A percentile compares a stretch with the other conserved stretches of the same genome.
Conservation (phyloP, 2,329 filamentous ascomycete species). For the Aspergillus sergii region DNA sequence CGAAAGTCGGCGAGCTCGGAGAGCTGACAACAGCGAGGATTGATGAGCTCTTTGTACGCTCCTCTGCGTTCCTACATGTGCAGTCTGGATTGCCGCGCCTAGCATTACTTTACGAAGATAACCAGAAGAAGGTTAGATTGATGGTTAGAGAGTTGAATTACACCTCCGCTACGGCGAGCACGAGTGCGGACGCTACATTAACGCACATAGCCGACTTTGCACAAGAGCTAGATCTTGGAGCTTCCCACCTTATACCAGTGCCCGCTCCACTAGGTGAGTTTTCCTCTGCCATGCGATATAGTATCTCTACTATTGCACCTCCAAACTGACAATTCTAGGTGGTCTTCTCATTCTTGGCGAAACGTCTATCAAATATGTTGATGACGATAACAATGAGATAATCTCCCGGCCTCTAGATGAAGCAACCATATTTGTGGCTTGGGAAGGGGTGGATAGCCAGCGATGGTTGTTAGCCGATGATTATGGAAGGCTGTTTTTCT, state of each 20-base stretch:
- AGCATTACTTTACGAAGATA: conserved; percentile 68
- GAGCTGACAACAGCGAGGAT: conserved; percentile 65
- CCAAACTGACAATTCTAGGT: conserved; percentile 53
- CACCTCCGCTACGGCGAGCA: conserved; percentile 45
- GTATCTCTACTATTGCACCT: conserved; percentile 36
- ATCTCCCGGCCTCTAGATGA: conserved; percentile 69
- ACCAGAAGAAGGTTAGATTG: conserved; percentile 57
- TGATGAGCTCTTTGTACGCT: conserved; percentile 67
- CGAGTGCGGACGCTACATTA: conserved; percentile 56
- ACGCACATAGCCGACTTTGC: conserved; percentile 54
- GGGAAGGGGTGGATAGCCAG: conserved; percentile 80
- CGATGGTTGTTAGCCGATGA: conserved; percentile 90
- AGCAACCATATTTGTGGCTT: conserved; percentile 85
- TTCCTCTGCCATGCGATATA: neutral
- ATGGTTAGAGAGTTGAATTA: conserved; percentile 60
- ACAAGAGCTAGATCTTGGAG: conserved; percentile 60
- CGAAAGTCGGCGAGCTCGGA: conserved; percentile 59
- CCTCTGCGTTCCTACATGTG: conserved; percentile 66
- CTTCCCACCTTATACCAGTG: conserved; percentile 64
- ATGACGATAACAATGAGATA: conserved; percentile 70
- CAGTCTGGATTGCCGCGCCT: conserved; percentile 58
- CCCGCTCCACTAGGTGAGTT: conserved; percentile 56
- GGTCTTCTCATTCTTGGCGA: conserved; percentile 77
- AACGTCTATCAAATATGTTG: conserved; percentile 81
- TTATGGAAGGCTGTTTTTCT: conserved; percentile 81